phyloP scores from a whole-genome alignment of 78 protist genomes.

The Dictyostelium capitatum region DNA sequence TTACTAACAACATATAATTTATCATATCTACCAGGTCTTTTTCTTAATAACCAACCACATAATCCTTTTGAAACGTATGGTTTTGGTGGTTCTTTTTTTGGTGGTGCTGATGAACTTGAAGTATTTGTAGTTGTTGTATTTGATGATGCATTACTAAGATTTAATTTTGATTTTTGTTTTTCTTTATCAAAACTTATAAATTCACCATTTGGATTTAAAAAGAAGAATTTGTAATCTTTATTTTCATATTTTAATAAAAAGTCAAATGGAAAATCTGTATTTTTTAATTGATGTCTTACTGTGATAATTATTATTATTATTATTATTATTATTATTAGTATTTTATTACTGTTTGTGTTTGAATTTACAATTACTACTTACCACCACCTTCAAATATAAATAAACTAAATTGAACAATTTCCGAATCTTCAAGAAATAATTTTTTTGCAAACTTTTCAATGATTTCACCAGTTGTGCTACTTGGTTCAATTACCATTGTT shows the following conservation, averaged over 20 bases:
- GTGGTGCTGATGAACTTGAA: background rate
- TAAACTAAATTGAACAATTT: slow-evolving; percentile 43
- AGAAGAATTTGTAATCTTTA: slow-evolving; percentile 52
- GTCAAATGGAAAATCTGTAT: slow-evolving; percentile 72
- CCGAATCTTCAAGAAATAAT: slow-evolving; percentile 32
- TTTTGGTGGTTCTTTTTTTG: background rate
- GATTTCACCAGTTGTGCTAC: slow-evolving; percentile 53
- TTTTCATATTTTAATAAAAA: slow-evolving; percentile 27
- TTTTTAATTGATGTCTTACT: slow-evolving; percentile 40
- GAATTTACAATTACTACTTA: background rate
- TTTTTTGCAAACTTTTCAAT: slow-evolving; percentile 66
- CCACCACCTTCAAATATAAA: slow-evolving; percentile 71
- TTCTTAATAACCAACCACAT: slow-evolving; percentile 41
- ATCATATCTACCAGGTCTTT: slow-evolving; percentile 50
- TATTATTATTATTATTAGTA: background rate
- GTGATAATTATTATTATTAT: background rate
- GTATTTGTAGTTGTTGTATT: background rate
- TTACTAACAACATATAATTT: slow-evolving; percentile 29
- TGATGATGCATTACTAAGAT: no score
- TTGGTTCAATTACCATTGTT: slow-evolving; percentile 61
- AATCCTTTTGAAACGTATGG: slow-evolving; percentile 17
- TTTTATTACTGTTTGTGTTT: no score
- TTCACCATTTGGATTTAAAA: slow-evolving; percentile 63
- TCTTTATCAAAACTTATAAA: slow-evolving; percentile 65
- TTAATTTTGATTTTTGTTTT: background rate